phyloP scores from a whole-genome alignment of 257 asterid genomes.

The Salvia rosmarinus region DNA sequence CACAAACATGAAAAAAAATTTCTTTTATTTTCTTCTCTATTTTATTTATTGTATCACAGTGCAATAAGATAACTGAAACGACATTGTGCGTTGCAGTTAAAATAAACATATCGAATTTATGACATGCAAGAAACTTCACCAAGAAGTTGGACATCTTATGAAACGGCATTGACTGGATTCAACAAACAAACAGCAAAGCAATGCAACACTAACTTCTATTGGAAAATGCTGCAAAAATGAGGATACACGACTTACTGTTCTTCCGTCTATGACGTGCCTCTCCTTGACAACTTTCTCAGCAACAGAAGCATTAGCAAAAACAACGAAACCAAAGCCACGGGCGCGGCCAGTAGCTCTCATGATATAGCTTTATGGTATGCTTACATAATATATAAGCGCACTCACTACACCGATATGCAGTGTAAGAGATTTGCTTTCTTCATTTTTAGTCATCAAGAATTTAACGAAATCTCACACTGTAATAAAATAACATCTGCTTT shows the following conservation, averaged over 20 bases:
- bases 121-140: constrained; percentile 14
- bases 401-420: constrained; percentile 4
- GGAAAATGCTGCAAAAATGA: constrained; percentile 19
- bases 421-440: neutral
- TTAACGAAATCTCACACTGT: neutral
- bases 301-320: constrained; percentile 77
- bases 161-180: neutral
- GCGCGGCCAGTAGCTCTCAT: constrained; percentile 83
- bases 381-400: constrained; percentile 10
- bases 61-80: neutral
- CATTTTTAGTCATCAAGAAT: neutral
- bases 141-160: constrained; percentile 1
- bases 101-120: no score
- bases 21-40: neutral
- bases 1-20: neutral
- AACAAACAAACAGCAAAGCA: neutral
- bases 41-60: neutral
- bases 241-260: constrained; percentile 69
- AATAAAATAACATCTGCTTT: neutral
- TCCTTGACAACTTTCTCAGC: constrained; percentile 88
- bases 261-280: constrained; percentile 79
- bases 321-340: constrained; percentile 94
- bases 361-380: neutral
- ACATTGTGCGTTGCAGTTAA: neutral
- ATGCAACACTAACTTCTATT: constrained; percentile 17